phyloP scores from a whole-genome alignment of 2,329 filamentous ascomycete species.

The Paraphoma chrysanthemicola region DNA sequence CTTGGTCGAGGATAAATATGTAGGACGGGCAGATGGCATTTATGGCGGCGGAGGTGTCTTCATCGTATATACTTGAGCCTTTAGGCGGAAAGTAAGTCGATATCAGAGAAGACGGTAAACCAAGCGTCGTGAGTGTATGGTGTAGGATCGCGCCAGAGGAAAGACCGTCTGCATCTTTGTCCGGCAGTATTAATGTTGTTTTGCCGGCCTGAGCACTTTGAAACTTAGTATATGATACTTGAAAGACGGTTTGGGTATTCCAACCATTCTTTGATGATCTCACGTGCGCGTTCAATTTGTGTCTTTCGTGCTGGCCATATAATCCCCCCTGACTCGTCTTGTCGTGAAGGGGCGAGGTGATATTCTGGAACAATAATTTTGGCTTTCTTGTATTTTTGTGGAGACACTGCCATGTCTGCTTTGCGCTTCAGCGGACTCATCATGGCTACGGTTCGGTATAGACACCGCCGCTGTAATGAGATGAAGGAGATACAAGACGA shows the following conservation, averaged over 20 bases:
- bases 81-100: conserved; percentile 66
- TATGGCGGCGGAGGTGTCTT: conserved; percentile 61
- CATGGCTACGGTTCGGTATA: conserved; percentile 19
- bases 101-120: conserved; percentile 61
- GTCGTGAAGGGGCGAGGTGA: conserved; percentile 35
- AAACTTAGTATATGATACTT: conserved; percentile 3
- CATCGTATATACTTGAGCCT: conserved; percentile 64
- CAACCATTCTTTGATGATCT: conserved; percentile 66
- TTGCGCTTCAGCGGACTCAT: conserved; percentile 41
- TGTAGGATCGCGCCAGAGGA: conserved; percentile 69
- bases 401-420: conserved; percentile 19
- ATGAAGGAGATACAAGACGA: not conserved
- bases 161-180: conserved; percentile 74
- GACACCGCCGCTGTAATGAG: not conserved
- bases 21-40: conserved; percentile 58
- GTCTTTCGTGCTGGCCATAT: conserved; percentile 68
- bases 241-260: not conserved
- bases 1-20: conserved; percentile 71
- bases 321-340: conserved; percentile 50
- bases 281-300: conserved; percentile 63
- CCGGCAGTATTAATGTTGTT: conserved; percentile 67
- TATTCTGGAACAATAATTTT: conserved; percentile 40
- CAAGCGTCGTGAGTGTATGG: conserved; percentile 65
- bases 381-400: conserved; percentile 30
- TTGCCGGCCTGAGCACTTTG: conserved; percentile 59